Evolutionary conservation across 345 rosid genomes (phyloP), one percentile per base, ranked within the genome.

Genomic region (Durio zibethinus): DNA sequence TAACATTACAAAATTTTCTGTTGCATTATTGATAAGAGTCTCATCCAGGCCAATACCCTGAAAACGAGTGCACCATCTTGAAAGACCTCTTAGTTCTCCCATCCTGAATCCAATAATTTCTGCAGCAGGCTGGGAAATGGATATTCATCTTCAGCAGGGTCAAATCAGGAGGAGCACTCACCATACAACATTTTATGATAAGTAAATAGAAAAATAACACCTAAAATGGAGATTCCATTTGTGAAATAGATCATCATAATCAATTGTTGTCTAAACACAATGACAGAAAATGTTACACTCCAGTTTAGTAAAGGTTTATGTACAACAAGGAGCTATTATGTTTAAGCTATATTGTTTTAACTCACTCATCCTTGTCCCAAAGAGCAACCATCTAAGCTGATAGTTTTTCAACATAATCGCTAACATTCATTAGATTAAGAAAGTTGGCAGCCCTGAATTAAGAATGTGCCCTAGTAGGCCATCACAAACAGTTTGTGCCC

Each of bases 71-170:
- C 88, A 94, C 98, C 99, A 95, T 85, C 91, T 89, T 60, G 99
- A 93, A 81, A 91, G 94, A 47, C 97, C 96, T 84, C 88, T 88
- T 64, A 95, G 87, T 86, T 95, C 99, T 83, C 96, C 98, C 92
- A 95, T 87, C 85, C 98, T 89, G 79, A 95, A 95, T 78, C 88
- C 94, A 77, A 95, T 92, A 61, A 90, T 91, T 84, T 94, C 98
- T 86, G 94, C 97, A 73, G 97, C 91, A 82, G 99, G 99, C 99
- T 89, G 87, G 72, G 83, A 84, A 86, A 85, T 74, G 82, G 80
- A 83, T 60, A 79, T 38, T 69, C 56, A 79, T 79, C 84, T 76
- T 88, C 80, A 87, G 86, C 75, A 63, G 72, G 73, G 68, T 62
- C 54, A 78, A 38, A 73, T 47, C 52, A 78, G 72, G 65, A 43